A percentile compares a stretch with the other conserved stretches of the same genome.
Evolutionary conservation across 2,329 filamentous ascomycete species (phyloP).

Genomic region (Talaromyces pinophilus): DNA sequence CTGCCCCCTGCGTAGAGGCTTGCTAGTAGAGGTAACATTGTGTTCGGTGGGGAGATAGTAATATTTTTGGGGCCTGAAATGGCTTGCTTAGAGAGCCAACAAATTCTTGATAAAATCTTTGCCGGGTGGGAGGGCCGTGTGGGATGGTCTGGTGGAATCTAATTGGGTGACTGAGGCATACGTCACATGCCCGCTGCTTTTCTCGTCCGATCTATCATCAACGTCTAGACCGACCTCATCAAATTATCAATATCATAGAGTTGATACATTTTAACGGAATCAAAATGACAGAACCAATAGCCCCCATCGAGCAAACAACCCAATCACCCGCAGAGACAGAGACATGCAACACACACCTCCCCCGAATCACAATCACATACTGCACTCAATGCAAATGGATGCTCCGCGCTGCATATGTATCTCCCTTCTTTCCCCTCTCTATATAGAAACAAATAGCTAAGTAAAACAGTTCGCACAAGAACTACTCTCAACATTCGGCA

Average conservation of each 20-base stretch:
- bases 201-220: background rate
- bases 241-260: background rate
- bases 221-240: background rate
- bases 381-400: slow-evolving; percentile 96
- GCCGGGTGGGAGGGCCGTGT: slow-evolving; percentile 17
- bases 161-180: background rate
- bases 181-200: background rate
- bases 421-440: slow-evolving; percentile 29
- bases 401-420: slow-evolving; percentile 79
- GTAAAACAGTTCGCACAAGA: slow-evolving; percentile 86
- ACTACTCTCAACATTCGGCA: slow-evolving; percentile 87
- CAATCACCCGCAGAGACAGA: slow-evolving; percentile 10
- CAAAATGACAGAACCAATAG: slow-evolving; percentile 24
- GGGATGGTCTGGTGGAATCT: slow-evolving; percentile 10
- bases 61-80: no score
- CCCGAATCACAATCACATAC: slow-evolving; percentile 82
- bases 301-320: slow-evolving; percentile 19
- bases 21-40: slow-evolving; percentile 2
- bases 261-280: background rate
- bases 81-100: background rate
- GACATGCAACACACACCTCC: slow-evolving; percentile 50
- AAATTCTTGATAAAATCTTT: background rate
- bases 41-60: background rate
- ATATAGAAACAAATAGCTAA: slow-evolving; percentile 1
- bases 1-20: background rate